Percentiles rank a stretch among this genome's conserved stretches.
These are phyloP conservation scores for Penicillium capsulatum DNA, from an alignment of 2,329 filamentous ascomycete species.

Conservation along the genomic window DNA sequence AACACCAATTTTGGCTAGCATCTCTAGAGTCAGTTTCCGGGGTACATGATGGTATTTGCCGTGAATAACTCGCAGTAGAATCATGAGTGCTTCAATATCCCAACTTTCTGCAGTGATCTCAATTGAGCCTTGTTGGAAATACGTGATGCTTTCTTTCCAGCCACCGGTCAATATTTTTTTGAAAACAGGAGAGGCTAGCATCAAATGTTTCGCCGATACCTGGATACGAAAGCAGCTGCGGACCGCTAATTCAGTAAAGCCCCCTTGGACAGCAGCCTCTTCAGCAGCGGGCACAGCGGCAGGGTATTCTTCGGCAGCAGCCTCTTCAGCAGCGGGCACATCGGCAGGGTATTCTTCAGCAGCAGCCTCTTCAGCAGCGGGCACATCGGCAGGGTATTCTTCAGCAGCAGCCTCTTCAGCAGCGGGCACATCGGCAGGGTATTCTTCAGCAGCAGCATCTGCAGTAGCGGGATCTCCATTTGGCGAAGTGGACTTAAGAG, in stretches of 20 bases:
- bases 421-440: background rate
- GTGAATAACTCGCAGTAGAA: conserved; percentile 12
- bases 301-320: conserved; percentile 1
- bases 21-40: conserved; percentile 11
- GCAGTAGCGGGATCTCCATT: background rate
- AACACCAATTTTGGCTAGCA: conserved; percentile 23
- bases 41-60: conserved; percentile 7
- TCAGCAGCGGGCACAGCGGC: background rate
- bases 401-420: background rate
- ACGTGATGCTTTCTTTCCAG: conserved; percentile 11
- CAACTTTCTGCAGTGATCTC: conserved; percentile 11
- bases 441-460: background rate
- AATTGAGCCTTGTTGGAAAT: conserved; percentile 4
- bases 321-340: background rate
- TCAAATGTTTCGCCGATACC: conserved; percentile 19
- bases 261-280: background rate
- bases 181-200: conserved; percentile 15
- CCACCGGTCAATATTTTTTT: conserved; percentile 6
- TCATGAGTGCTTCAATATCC: conserved; percentile 7
- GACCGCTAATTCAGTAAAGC: background rate
- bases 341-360: background rate
- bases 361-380: too few relatives aligned
- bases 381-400: background rate
- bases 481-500: background rate
- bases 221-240: conserved; percentile 7